Base-by-base conservation (phyloP, 768 basidiomycete species). In the Suillus subalutaceus region DNA sequence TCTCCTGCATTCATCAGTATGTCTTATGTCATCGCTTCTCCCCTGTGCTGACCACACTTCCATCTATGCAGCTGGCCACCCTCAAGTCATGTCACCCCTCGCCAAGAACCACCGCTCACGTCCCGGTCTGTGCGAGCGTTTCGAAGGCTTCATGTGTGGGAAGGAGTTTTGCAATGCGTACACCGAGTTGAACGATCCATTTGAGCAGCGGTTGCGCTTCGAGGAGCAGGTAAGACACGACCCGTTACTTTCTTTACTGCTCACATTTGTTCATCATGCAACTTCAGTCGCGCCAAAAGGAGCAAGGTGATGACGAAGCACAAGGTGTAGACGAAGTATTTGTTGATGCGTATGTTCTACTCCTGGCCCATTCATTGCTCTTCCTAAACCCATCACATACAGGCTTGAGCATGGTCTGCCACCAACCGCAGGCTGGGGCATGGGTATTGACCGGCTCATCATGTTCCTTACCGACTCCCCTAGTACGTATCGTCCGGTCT, bases 111-210 rank as follows among this genome's bases (percentile, higher is more conserved):
- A 99, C 79, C 93, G 97, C 69, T 93, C 93, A n/a, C 89, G 94
- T 50, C 94, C 96, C 0, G 97, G 97, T 46, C 85, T 99, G 32
- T 99, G 97, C 79, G 97, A 99, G 79, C 95, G 97, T 20, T 99
- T 99, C 82, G 97, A 99, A 78, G 94, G 89, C 10, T 99, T 99
- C 87, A 87, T 99, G 86, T 97, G 95, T 63, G 94, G 94, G 66
- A 96, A 97, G 85, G 97, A 98, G 80, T 90, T 99, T 79, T 96
- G 94, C 84, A 99, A 99, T 73, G 97, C 97, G 30, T 99, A 99
- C 78, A 99, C 97, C 50, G 97, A 99, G 84, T 87, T 99, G 84
- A 99, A 99, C 81, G 97, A 99, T 80, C 97, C 95, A 0, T 97
- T 96, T 75, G 94, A 96, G 78, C 97, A 99, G 80, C 85, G 96